Conservation (phyloP, 345 rosid genomes). For the Gossypium longicalyx region DNA sequence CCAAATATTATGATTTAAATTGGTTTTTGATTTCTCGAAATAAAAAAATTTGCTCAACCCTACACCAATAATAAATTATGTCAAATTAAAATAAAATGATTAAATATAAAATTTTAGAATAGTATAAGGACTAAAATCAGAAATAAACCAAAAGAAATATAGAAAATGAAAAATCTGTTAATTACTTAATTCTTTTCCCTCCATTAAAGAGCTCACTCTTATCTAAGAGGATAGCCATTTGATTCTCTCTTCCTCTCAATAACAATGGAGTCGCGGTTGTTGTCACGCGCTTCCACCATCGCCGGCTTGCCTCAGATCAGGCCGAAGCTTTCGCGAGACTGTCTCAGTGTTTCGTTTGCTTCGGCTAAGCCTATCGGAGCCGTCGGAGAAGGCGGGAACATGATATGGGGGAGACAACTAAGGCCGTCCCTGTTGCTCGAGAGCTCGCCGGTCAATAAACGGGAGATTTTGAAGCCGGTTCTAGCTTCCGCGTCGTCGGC, state of each 20-base stretch:
- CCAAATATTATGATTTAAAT: too few relatives aligned
- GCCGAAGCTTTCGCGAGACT: constrained; percentile 29
- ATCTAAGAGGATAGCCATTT: constrained; percentile 8
- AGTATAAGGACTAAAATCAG: too few relatives aligned
- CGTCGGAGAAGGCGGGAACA: constrained; percentile 64
- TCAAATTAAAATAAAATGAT: too few relatives aligned
- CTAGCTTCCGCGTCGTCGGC: constrained; percentile 44
- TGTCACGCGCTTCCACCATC: constrained; percentile 59
- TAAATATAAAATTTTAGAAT: too few relatives aligned
- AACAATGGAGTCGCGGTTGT: constrained; percentile 79
- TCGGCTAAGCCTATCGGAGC: constrained; percentile 45
- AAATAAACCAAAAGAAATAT: too few relatives aligned
- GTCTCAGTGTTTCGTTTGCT: constrained; percentile 23
- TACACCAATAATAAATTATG: too few relatives aligned
- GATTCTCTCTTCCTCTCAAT: not conserved
- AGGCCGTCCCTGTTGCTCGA: constrained; percentile 66
- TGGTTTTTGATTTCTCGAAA: too few relatives aligned
- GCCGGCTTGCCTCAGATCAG: constrained; percentile 38
- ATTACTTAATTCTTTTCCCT: not conserved
- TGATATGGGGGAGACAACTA: constrained; percentile 82
- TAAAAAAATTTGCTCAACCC: too few relatives aligned
- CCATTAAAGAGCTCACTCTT: constrained; percentile 23
- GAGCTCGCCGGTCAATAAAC: constrained; percentile 24
- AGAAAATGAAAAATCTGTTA: too few relatives aligned
- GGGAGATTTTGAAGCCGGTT: constrained; percentile 45